Conservation (phyloP, 2,329 filamentous ascomycete genomes). For the Achaetomium macrosporum region DNA sequence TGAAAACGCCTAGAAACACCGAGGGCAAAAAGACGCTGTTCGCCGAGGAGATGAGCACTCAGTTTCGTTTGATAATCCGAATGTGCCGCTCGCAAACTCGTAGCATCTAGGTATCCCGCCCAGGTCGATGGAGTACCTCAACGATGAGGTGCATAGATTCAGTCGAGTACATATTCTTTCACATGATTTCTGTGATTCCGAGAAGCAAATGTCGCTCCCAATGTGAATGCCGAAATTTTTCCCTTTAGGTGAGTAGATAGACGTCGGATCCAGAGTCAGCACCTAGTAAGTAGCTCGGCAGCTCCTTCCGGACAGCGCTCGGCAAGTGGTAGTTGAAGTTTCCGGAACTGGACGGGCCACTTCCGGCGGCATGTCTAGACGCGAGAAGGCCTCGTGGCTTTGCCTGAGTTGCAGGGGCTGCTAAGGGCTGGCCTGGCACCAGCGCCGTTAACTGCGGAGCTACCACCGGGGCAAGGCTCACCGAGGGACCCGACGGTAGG, state of each 20-base stretch:
- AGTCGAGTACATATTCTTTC: background rate
- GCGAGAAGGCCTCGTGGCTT: slow-evolving; percentile 13
- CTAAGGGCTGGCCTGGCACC: background rate
- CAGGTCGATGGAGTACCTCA: background rate
- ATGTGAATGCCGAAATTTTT: background rate
- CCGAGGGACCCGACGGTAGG: background rate
- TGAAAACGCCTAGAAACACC: too few relatives aligned
- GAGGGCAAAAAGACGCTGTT: too few relatives aligned
- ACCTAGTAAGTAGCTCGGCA: background rate
- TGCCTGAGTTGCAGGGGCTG: background rate
- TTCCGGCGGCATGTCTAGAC: slow-evolving; percentile 12
- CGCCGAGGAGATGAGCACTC: too few relatives aligned
- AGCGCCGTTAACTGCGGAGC: background rate
- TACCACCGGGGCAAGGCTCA: background rate
- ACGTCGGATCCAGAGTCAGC: background rate
- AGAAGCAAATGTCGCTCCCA: background rate
- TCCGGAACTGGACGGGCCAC: slow-evolving; percentile 6
- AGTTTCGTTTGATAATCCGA: too few relatives aligned
- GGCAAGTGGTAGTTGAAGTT: slow-evolving; percentile 14
- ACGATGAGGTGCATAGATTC: background rate
- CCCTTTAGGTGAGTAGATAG: background rate
- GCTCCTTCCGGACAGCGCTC: background rate
- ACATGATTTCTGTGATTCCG: background rate
- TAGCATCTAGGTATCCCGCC: too few relatives aligned
- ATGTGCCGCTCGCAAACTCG: too few relatives aligned